Evolutionary conservation across 441 rosid genomes (phyloP), one percentile per base, ranked within the genome.

Genomic region (Mallotus repandus): DNA sequence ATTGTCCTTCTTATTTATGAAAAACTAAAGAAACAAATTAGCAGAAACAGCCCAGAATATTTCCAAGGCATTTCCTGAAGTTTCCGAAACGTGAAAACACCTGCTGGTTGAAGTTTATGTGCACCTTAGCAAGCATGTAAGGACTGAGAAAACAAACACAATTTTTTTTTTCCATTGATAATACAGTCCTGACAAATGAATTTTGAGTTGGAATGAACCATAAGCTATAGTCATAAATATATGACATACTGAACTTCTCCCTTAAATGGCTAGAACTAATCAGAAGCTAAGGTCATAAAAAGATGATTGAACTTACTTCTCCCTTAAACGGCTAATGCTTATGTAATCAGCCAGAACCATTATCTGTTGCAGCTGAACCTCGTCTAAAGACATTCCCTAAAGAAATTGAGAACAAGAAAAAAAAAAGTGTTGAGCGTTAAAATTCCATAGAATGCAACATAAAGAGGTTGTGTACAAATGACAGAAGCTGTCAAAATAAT

Each of bases 291-390:
- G 6, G 11, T 7, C 48, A 45, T 9, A 35, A 35, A 35, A 3
- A 35, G 41, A 35, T 35, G 41, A 66, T 45, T 72, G 54, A 72
- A 85, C 91, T 87, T 87, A 95, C 99, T 84, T 90, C 84, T 91
- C 97, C 73, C 96, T 88, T 76, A 93, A 78, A 77, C 77, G 89
- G 76, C 89, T 85, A 63, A 88, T 84, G 83, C 77, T 80, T 69
- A 95, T 81, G 85, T 93, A 87, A 84, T 93, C 99, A 74, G 81
- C 81, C 63, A 93, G 75, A 77, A 88, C 75, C 86, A 95, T 78
- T 54, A 93, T 80, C 76, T 88, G 90, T 65, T 78, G 89, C 89
- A 95, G 83, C 71, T 95, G 97, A 77, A 88, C 83, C 78, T 91
- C 97, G 81, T 87, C 88, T 76, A 95, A 79, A 70, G 84, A 82